A percentile compares a stretch with the other conserved stretches of the same genome.
phyloP scores from a whole-genome alignment of 495 filamentous ascomycete genomes.

The Penicillium argentinense region DNA sequence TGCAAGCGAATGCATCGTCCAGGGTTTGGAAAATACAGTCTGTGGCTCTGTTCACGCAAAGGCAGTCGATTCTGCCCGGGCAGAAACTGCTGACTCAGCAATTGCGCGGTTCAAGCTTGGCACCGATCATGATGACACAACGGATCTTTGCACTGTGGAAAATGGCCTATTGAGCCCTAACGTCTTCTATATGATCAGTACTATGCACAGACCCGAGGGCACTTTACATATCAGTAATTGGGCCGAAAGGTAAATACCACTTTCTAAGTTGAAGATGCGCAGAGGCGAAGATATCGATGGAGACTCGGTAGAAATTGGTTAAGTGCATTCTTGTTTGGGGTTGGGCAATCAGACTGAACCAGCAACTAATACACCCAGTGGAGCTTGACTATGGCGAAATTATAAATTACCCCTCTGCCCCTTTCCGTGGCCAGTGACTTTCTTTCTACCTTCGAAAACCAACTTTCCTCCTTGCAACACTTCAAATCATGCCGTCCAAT shows the following conservation, averaged over 20 bases:
- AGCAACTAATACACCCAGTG: neutral
- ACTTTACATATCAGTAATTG: neutral
- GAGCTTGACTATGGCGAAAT: neutral
- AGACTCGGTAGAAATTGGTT: neutral
- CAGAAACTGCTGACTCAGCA: conserved; percentile 15
- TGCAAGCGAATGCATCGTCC: neutral
- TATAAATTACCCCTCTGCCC: neutral
- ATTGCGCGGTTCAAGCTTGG: neutral
- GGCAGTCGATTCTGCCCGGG: conserved; percentile 14
- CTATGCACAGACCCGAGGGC: neutral
- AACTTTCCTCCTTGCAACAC: neutral
- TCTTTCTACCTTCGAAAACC: neutral
- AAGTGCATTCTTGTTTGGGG: neutral
- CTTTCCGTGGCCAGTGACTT: neutral
- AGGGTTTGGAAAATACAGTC: neutral
- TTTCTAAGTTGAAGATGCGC: neutral
- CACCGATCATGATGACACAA: neutral
- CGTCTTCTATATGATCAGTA: neutral
- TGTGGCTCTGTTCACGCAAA: neutral
- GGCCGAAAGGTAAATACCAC: neutral
- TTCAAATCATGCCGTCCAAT: neutral
- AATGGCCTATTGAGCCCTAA: neutral
- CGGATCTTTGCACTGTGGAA: neutral
- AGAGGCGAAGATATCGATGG: neutral
- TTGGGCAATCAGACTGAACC: neutral